Conservation (phyloP, 2,329 filamentous ascomycete species). For the Apiospora phragmitis region DNA sequence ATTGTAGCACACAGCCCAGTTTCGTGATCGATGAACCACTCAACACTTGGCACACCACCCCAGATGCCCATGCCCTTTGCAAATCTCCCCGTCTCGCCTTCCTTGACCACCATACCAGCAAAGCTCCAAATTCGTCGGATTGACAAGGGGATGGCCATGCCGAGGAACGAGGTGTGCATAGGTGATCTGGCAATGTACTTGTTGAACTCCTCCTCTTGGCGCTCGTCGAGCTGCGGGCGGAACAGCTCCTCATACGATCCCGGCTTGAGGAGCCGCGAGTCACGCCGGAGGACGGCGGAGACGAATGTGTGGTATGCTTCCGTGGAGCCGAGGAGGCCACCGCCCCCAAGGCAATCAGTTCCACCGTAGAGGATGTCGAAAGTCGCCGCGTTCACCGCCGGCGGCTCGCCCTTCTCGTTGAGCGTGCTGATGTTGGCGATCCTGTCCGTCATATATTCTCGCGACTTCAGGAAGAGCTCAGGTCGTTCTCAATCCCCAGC, state of each 20-base stretch:
- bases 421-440: constrained; percentile 25
- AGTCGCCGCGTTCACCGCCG: constrained; percentile 19
- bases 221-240: constrained; percentile 27
- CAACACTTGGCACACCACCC: constrained; percentile 23
- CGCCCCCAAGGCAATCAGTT: constrained; percentile 26
- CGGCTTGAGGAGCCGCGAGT: constrained; percentile 22
- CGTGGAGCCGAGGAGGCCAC: constrained; percentile 19
- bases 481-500: constrained; percentile 23
- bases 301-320: constrained; percentile 27
- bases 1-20: constrained; percentile 24
- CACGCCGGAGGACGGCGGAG: constrained; percentile 24
- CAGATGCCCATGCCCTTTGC: constrained; percentile 20
- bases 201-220: constrained; percentile 24
- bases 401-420: constrained; percentile 21
- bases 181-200: constrained; percentile 20
- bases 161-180: constrained; percentile 19
- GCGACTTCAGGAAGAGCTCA: constrained; percentile 22
- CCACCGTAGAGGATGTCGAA: constrained; percentile 22
- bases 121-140: constrained; percentile 26
- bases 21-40: constrained; percentile 29
- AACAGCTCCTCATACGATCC: constrained; percentile 26
- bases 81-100: constrained; percentile 23
- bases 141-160: constrained; percentile 20
- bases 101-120: constrained; percentile 26
- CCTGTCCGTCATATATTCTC: constrained; percentile 20